Base-by-base conservation (phyloP, 129 eudicot species). In the Mikania micrantha region DNA sequence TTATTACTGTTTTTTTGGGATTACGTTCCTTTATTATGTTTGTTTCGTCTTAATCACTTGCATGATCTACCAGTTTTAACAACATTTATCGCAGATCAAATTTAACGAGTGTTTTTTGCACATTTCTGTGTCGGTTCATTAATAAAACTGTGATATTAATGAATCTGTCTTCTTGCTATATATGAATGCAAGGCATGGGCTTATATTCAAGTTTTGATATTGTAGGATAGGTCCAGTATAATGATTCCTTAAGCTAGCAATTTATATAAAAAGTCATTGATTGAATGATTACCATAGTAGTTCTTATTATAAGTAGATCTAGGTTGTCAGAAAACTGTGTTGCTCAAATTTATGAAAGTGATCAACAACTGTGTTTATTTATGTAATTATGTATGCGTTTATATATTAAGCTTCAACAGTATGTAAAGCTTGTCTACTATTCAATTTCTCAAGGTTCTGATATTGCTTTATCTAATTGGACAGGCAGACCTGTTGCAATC, bases 401-500 rank as follows among this genome's bases (percentile, higher is more conserved):
- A 32, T 1, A 15, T 20, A 19, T 64, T 38, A 11, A 28, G 54
- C n/a, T 64, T 53, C 24, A 10, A 61, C 40, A 0, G 64, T 17
- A 24, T 70, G 50, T 44, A 32, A 32, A 32, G 36, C 36, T 32
- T 32, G 36, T 32, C 36, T 3, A 32, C 36, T 32, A 0, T 7
- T 70, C 38, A 39, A 21, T 22, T 3, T 38, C 44, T 69, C 15
- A 44, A 68, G 61, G 38, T 61, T 66, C 29, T 52, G 20, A 66
- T 77, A 0, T 67, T 28, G 27, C 25, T 52, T 53, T 28, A 29
- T 66, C 34, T n/a, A 25, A 73, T 70, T 73, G 80, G 70, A 64
- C 88, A 92, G 96, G 83, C 82, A 38, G 94, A 84, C 60, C 71
- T 84, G 29, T 47, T 83, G 61, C 96, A 82, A 57, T 92, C 96